phyloP scores from a whole-genome alignment of 345 rosid genomes.

The Corchorus capsularis region DNA sequence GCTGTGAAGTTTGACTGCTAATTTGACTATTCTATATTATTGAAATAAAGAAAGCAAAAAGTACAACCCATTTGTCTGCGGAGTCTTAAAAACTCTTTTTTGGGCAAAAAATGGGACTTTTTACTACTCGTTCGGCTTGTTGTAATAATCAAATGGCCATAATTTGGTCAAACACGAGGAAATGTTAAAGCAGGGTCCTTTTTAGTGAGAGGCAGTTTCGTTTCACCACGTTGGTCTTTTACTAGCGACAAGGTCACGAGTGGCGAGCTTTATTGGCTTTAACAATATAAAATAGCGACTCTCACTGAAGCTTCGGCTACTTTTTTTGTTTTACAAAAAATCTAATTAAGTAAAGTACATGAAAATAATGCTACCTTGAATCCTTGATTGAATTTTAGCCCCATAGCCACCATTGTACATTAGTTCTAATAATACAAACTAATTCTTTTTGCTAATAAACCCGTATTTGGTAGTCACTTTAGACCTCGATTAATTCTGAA shows the following conservation, averaged over 20 bases:
- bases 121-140: background rate
- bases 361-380: too few relatives aligned
- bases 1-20: slow-evolving; percentile 18
- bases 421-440: too few relatives aligned
- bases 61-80: background rate
- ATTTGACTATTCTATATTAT: background rate
- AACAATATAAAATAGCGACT: background rate
- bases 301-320: slow-evolving; percentile 9
- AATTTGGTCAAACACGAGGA: background rate
- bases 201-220: background rate
- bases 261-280: slow-evolving; percentile 10
- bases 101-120: background rate
- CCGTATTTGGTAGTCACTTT: too few relatives aligned
- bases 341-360: too few relatives aligned
- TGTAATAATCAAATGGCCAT: too few relatives aligned
- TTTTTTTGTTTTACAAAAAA: background rate
- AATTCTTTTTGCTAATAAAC: too few relatives aligned
- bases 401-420: too few relatives aligned
- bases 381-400: too few relatives aligned
- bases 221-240: background rate
- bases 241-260: slow-evolving; percentile 5
- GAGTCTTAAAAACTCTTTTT: background rate
- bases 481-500: too few relatives aligned
- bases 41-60: background rate
- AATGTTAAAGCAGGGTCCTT: background rate